Evolutionary conservation across 202 grass and related monocot species (phyloP).

Genomic region (Bolboschoenoplectus hybrid): DNA sequence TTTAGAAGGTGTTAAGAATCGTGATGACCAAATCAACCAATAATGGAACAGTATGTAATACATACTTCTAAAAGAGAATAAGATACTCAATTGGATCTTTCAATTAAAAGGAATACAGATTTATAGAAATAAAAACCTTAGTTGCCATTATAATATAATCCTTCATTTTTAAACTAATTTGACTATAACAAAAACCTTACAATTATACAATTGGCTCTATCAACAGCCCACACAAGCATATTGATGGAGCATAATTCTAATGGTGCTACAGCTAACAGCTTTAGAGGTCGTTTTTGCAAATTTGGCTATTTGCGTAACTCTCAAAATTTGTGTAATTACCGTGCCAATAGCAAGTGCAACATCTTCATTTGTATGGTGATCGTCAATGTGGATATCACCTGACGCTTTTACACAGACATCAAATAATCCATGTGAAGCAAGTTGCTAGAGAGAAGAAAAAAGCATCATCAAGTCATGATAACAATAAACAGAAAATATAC

Average conservation of each 20-base stretch:
- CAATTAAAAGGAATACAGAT: not conserved
- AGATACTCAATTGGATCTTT: not conserved
- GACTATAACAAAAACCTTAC: not conserved
- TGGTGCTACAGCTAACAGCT: not conserved
- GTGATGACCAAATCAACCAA: not conserved
- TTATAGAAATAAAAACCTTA: not conserved
- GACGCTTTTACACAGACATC: slow-evolving; percentile 77
- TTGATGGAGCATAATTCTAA: too few species aligned
- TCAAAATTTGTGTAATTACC: slow-evolving; percentile 46
- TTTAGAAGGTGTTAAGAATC: not conserved
- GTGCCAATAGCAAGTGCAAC: slow-evolving; percentile 95
- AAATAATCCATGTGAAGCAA: slow-evolving; percentile 91
- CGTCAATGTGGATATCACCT: slow-evolving; percentile 97
- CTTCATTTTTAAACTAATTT: not conserved
- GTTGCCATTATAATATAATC: not conserved
- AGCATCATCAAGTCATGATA: not conserved
- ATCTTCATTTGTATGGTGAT: slow-evolving; percentile 97
- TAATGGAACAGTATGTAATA: not conserved
- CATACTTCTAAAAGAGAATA: not conserved
- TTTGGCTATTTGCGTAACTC: not conserved
- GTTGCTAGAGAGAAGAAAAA: slow-evolving; percentile 54
- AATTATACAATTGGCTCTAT: not conserved
- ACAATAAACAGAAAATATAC: not conserved
- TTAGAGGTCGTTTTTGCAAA: not conserved
- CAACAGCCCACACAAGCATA: not conserved